These are phyloP conservation scores for Inonotus hispidus DNA, from an alignment of 1,284 basidiomycete species.

Conservation along the genomic window DNA sequence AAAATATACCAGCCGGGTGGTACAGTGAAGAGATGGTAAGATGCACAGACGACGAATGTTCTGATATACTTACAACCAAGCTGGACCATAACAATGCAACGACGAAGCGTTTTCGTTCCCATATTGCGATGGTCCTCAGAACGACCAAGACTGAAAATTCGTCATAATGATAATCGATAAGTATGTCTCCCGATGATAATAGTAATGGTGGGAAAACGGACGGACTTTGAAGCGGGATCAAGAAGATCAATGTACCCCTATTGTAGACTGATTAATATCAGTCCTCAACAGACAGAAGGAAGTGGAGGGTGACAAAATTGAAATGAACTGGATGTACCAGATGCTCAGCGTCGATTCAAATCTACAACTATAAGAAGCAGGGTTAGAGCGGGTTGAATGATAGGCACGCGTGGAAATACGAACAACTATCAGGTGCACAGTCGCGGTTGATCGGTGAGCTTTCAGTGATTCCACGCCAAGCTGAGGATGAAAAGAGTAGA, in stretches of 20 bases:
- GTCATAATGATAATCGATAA: neutral
- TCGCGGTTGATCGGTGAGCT: too few species aligned
- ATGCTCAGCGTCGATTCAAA: conserved; percentile 4
- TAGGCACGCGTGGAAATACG: neutral
- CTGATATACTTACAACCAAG: neutral
- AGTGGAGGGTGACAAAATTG: too few species aligned
- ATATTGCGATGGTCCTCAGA: conserved; percentile 1
- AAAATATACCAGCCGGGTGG: too few species aligned
- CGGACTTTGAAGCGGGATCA: conserved; percentile 11
- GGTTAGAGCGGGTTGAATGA: neutral
- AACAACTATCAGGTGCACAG: conserved; percentile 11
- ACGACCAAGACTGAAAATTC: conserved; percentile 2
- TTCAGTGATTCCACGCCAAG: neutral
- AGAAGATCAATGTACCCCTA: conserved; percentile 5
- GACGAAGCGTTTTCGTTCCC: neutral
- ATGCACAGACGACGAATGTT: too few species aligned
- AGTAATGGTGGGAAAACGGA: neutral
- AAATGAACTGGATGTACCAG: neutral
- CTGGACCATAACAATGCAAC: neutral
- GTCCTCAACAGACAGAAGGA: neutral
- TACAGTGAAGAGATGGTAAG: too few species aligned
- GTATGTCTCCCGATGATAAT: neutral
- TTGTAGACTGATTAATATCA: neutral
- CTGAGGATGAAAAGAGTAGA: neutral
- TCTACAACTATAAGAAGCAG: neutral